phyloP scores from a whole-genome alignment of 2,329 filamentous ascomycete species.

The Capronia coronata region DNA sequence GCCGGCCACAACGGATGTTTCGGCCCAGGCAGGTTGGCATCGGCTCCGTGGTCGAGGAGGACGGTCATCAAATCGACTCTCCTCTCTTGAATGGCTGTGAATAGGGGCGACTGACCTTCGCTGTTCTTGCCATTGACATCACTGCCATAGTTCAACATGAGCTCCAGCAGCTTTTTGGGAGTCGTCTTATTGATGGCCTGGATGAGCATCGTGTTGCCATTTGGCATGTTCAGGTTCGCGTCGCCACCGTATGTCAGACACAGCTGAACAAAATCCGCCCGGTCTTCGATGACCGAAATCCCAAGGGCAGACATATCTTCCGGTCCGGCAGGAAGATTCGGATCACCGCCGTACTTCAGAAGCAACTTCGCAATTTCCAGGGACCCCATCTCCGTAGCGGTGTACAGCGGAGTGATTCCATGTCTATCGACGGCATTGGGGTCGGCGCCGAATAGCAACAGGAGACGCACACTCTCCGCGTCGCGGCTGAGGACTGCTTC shows the following conservation, averaged over 20 bases:
- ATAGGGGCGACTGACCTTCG: constrained; percentile 57
- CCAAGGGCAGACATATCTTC: constrained; percentile 52
- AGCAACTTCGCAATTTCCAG: constrained; percentile 53
- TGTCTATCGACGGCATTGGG: constrained; percentile 48
- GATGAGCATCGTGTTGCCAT: constrained; percentile 57
- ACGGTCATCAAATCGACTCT: constrained; percentile 52
- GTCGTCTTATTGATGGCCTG: constrained; percentile 55
- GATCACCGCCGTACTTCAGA: constrained; percentile 59
- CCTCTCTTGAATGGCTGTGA: constrained; percentile 53
- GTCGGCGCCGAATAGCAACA: constrained; percentile 53
- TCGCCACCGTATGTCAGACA: constrained; percentile 58
- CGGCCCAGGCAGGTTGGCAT: constrained; percentile 62
- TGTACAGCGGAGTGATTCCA: constrained; percentile 48
- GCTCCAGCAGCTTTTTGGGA: constrained; percentile 50
- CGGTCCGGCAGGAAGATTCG: constrained; percentile 47
- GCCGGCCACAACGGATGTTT: constrained; percentile 64
- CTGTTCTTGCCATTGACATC: constrained; percentile 55
- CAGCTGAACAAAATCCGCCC: constrained; percentile 53
- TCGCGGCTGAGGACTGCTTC: constrained; percentile 50
- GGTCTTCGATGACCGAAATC: constrained; percentile 46
- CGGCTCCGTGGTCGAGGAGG: constrained; percentile 54
- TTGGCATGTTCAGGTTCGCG: constrained; percentile 47
- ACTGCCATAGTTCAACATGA: constrained; percentile 55
- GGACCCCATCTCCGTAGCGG: constrained; percentile 48
- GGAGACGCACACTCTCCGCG: constrained; percentile 48